Base-by-base conservation (phyloP, 805 yeast genomes). In the Allodekkera sacchari region DNA sequence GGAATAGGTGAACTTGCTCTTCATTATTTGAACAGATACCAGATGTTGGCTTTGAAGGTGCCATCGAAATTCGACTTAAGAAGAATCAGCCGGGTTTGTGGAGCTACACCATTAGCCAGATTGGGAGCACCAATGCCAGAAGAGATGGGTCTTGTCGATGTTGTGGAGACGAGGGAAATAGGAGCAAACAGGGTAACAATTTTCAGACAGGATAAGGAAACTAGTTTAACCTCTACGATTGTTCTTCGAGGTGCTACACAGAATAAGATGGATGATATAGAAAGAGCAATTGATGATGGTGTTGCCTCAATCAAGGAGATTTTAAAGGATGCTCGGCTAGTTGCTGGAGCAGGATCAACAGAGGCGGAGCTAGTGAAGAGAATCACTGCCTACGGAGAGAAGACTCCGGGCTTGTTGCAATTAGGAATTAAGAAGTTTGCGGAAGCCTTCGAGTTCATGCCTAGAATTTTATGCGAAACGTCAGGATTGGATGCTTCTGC, bases 121-220 rank as follows among this genome's bases (percentile, higher is more conserved):
- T 68, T 88, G 36, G 95, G 95, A 42, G 94, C 96, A 3, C 96
- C 96, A 46, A 74, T 83, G 62, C 89, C 95, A 14, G 95, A 88
- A 50, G 96, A 89, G 60, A 73, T 84, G 67, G 98, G 98, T 34
- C 53, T 69, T 26, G 73, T 92, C 38, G 98, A 89, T 53, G 57
- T 79, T 19, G 89, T 92, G 31, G 94, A 83, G 63, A 81, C 95
- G 16, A 74, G 73, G 48, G 98, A 92, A 64, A 85, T 92, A 53
- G 98, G 98, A 43, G 96, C 96, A 33, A 96, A 92, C 61, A 75
- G 96, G 57, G 97, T 92, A 23, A 89, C 97, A 7, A 71, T 92
- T 19, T 88, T 92, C 67, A 73, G 84, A 54, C 98, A 92, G 61
- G 57, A 63, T 21, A 74, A 66, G 41, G 25, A 28, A n/a, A 50